Base-by-base conservation (phyloP, 345 rosid genomes). In the Eucalyptus virginea region DNA sequence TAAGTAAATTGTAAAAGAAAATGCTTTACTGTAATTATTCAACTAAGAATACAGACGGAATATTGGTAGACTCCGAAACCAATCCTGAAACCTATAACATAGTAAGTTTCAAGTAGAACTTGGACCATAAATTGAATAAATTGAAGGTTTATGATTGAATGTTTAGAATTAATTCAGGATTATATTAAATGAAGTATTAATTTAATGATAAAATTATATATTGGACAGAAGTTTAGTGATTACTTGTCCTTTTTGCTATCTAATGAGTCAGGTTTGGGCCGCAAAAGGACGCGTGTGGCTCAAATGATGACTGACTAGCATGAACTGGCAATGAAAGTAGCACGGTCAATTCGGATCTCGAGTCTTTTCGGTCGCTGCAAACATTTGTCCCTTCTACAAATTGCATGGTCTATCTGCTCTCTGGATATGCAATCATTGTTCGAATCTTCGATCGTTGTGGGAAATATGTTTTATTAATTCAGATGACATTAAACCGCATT, bases 41-140 rank as follows among this genome's bases (percentile, higher is more conserved):
- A 54, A 54, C 1, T 54, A 54, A 54, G 5, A 21, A 3, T 54
- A 54, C 11, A 54, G 0, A 1, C 2, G 2, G 0, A 54, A 54
- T 54, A 19, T 54, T 54, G 4, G 0, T 54, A 54, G 0, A 54
- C 10, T 54, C 5, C 19, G 11, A 54, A 54, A 54, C 8, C 2
- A 50, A 50, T 50, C 0, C 1, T 16, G 1, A 50, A 50, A 16
- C 8, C 1, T 8, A 1, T 52, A 8, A 3, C 11, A 21, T 7
- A 1, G 1, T 54, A 19, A 54, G 10, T 54, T 54, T 19, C 5
- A 52, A 21, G 23, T 19, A 4, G 58, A 54, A 54, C 10, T 2
- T 54, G 10, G 26, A 21, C 4, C 10, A 8, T 54, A 54, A 2
- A 54, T 54, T 18, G 0, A 54, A 54, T 21, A 54, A 54, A 54